Percentiles rank a stretch among this genome's conserved stretches.
phyloP scores from a whole-genome alignment of 208 protist species.

The Porcisia hertigi region DNA sequence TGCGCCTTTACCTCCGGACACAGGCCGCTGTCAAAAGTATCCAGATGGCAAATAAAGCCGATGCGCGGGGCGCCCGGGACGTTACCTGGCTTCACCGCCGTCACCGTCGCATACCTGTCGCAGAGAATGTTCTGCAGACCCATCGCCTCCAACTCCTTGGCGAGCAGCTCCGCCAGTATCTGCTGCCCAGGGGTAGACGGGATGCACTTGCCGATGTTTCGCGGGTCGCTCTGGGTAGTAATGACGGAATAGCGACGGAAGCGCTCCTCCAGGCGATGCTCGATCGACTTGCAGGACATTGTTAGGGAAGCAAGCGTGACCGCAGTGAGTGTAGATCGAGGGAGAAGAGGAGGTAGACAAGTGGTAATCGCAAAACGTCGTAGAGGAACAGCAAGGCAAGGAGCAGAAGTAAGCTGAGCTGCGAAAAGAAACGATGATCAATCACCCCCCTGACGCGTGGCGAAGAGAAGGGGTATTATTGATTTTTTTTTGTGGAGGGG shows the following conservation, averaged over 20 bases:
- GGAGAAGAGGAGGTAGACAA: neutral
- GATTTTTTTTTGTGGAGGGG: no score
- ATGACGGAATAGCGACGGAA: conserved; percentile 86
- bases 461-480: no score
- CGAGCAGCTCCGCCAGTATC: conserved; percentile 77
- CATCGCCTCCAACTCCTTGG: conserved; percentile 56
- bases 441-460: no score
- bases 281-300: conserved; percentile 40
- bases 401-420: no score
- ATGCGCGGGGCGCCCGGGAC: conserved; percentile 59
- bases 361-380: no score
- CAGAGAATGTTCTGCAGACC: conserved; percentile 56
- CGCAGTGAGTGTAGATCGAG: neutral
- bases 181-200: conserved; percentile 82
- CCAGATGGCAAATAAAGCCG: conserved; percentile 86
- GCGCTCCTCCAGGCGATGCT: conserved; percentile 57
- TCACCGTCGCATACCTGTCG: conserved; percentile 78
- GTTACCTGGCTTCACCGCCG: conserved; percentile 71
- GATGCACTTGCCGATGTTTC: conserved; percentile 58
- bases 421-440: no score
- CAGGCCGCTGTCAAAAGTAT: conserved; percentile 81
- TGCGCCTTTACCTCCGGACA: conserved; percentile 74
- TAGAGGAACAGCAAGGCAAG: no score
- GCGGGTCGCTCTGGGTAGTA: conserved; percentile 64
- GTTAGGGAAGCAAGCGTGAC: neutral